A percentile compares a stretch with the other conserved stretches of the same genome.
These are phyloP conservation scores for Dothidotthia symphoricarpi DNA, from an alignment of 2,329 filamentous ascomycete species.

Conservation along the genomic window DNA sequence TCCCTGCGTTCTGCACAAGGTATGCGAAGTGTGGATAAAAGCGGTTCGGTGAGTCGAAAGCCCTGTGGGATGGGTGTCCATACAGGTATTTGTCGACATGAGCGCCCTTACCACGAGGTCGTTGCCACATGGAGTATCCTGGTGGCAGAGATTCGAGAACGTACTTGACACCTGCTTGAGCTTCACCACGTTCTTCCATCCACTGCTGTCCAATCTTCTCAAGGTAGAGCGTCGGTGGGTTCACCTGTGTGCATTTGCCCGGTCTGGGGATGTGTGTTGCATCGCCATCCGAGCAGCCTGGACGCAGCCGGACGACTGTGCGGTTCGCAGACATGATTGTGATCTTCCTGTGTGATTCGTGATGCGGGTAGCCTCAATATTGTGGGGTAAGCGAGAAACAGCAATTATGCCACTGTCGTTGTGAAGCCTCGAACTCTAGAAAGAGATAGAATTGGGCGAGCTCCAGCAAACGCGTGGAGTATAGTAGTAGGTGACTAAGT, in stretches of 20 bases:
- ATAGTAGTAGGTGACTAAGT: no score
- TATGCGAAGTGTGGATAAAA: conserved; percentile 59
- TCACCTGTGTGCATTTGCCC: conserved; percentile 30
- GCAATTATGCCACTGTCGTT: no score
- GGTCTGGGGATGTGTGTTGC: conserved; percentile 24
- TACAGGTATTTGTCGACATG: conserved; percentile 57
- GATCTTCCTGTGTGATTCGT: no score
- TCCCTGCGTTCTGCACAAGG: conserved; percentile 51
- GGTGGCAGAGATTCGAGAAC: conserved; percentile 54
- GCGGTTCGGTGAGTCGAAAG: conserved; percentile 54
- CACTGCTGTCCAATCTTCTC: conserved; percentile 50
- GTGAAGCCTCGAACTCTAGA: no score
- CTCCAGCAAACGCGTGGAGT: no score
- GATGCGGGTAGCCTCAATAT: no score
- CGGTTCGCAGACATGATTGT: conserved; percentile 5
- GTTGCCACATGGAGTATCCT: conserved; percentile 55
- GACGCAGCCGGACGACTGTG: conserved; percentile 24
- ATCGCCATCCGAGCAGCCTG: conserved; percentile 38
- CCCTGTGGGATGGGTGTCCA: conserved; percentile 54
- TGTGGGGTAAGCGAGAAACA: no score
- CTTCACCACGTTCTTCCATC: conserved; percentile 47
- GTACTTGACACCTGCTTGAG: conserved; percentile 44
- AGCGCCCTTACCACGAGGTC: conserved; percentile 44
- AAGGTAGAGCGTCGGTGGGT: conserved; percentile 48
- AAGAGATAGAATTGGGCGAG: no score